phyloP scores from a whole-genome alignment of 805 yeast species.

The Barnettozyma siamensis region DNA sequence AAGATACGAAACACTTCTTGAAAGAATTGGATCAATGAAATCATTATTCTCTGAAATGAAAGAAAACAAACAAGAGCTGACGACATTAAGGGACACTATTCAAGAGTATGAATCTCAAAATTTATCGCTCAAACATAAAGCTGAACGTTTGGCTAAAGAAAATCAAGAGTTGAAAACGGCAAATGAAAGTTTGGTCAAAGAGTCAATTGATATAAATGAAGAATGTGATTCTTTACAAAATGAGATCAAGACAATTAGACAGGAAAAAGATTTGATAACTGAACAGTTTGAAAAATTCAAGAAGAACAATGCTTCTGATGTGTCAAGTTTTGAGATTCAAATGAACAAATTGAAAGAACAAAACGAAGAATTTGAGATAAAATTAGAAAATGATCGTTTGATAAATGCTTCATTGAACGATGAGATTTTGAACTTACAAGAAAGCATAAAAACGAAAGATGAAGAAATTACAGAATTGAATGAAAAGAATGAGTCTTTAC shows the following conservation, averaged over 20 bases:
- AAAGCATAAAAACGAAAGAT: background rate
- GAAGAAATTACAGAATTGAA: background rate
- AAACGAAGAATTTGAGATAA: constrained; percentile 34
- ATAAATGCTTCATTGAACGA: constrained; percentile 31
- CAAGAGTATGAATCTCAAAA: constrained; percentile 41
- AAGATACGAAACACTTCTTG: constrained; percentile 56
- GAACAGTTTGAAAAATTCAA: constrained; percentile 49
- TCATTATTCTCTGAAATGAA: constrained; percentile 68
- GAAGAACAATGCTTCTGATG: constrained; percentile 8
- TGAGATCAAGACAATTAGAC: constrained; percentile 19
- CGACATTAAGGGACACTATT: constrained; percentile 44
- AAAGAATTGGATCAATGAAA: constrained; percentile 67
- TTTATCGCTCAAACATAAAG: constrained; percentile 29
- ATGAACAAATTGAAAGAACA: constrained; percentile 33
- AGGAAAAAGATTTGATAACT: constrained; percentile 42
- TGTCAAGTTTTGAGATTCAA: constrained; percentile 29
- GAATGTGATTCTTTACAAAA: constrained; percentile 7
- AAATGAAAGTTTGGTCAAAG: constrained; percentile 13
- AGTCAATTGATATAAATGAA: constrained; percentile 5
- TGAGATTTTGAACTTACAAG: constrained; percentile 31
- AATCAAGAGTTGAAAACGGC: constrained; percentile 29
- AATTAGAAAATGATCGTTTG: constrained; percentile 30
- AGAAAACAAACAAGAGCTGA: constrained; percentile 59
- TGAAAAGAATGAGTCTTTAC: background rate
- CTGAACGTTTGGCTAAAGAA: constrained; percentile 29